Evolutionary conservation across 768 basidiomycete genomes (phyloP).

Genomic region (Suillus fuscotomentosus): DNA sequence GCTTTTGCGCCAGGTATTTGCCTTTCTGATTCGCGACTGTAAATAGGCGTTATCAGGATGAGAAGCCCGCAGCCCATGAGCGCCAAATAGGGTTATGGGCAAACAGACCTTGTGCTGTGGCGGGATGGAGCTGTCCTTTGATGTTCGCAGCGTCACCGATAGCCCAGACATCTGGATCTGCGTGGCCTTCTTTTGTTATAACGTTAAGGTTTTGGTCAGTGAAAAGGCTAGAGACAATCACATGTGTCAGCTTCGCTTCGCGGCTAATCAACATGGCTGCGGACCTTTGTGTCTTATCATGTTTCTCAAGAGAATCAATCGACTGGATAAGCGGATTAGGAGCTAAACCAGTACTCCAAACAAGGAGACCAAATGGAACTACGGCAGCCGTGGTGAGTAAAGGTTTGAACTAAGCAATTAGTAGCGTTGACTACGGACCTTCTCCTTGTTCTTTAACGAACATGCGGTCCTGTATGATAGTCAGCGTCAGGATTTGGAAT

Average conservation of each 20-base stretch:
- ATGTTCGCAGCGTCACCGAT: conserved; percentile 78
- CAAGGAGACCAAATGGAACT: conserved; percentile 82
- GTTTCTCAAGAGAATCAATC: conserved; percentile 58
- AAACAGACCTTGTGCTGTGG: conserved; percentile 75
- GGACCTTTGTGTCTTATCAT: conserved; percentile 56
- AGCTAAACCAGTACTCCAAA: conserved; percentile 86
- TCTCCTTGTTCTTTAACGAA: conserved; percentile 71
- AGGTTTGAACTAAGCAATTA: conserved; percentile 3
- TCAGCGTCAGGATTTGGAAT: not conserved
- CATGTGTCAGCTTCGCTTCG: conserved; percentile 23
- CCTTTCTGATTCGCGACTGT: conserved; percentile 79
- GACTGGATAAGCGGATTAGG: conserved; percentile 75
- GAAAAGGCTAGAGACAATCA: conserved; percentile 31
- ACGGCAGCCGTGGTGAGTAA: conserved; percentile 8
- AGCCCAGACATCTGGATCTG: conserved; percentile 71
- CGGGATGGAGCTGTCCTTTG: conserved; percentile 60
- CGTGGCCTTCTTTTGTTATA: conserved; percentile 48
- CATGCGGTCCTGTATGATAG: conserved; percentile 51
- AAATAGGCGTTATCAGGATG: conserved; percentile 9
- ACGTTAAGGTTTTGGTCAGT: conserved; percentile 64
- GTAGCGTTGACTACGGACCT: conserved; percentile 37
- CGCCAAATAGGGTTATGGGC: conserved; percentile 14
- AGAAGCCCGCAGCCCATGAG: conserved; percentile 20
- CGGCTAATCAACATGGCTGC: conserved; percentile 8
- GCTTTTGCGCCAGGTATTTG: conserved; percentile 59